Conservation (phyloP, 495 filamentous ascomycete species). For the Penicillium cataractarum region DNA sequence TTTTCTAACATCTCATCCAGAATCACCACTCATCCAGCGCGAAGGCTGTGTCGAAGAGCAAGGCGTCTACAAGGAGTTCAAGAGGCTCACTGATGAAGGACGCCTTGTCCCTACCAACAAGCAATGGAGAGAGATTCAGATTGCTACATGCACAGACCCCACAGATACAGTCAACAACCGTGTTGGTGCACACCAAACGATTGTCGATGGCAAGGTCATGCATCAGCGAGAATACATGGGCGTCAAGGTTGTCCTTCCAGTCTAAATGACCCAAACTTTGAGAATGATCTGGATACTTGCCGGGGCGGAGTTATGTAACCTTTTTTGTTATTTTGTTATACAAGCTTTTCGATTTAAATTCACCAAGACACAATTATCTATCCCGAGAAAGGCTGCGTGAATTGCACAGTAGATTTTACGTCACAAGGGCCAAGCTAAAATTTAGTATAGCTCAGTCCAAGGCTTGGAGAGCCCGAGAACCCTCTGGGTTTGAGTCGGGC, state of each 20-base stretch:
- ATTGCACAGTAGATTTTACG: too few relatives aligned
- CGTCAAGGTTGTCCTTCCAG: conserved; percentile 46
- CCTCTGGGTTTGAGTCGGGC: too few relatives aligned
- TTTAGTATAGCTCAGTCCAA: too few relatives aligned
- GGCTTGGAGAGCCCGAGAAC: too few relatives aligned
- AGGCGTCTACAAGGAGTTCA: conserved; percentile 46
- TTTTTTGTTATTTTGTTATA: too few relatives aligned
- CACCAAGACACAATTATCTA: too few relatives aligned
- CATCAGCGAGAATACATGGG: conserved; percentile 49
- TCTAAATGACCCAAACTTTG: conserved; percentile 16
- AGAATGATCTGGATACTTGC: neutral
- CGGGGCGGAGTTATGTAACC: neutral
- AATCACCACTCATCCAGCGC: conserved; percentile 42
- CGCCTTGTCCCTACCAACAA: conserved; percentile 42
- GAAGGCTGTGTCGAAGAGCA: conserved; percentile 47
- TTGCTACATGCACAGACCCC: conserved; percentile 44
- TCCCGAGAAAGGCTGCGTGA: too few relatives aligned
- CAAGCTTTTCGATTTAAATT: too few relatives aligned
- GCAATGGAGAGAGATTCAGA: conserved; percentile 48
- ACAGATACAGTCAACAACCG: conserved; percentile 40
- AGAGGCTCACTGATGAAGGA: conserved; percentile 36
- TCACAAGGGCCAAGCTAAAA: too few relatives aligned
- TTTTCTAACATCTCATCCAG: conserved; percentile 14
- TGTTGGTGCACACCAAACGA: conserved; percentile 40
- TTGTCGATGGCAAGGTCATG: conserved; percentile 47